Percentiles rank a stretch among this genome's conserved stretches.
Evolutionary conservation across 108 stramenopile genomes (phyloP).

Genomic region (Schizochytrium sp.): DNA sequence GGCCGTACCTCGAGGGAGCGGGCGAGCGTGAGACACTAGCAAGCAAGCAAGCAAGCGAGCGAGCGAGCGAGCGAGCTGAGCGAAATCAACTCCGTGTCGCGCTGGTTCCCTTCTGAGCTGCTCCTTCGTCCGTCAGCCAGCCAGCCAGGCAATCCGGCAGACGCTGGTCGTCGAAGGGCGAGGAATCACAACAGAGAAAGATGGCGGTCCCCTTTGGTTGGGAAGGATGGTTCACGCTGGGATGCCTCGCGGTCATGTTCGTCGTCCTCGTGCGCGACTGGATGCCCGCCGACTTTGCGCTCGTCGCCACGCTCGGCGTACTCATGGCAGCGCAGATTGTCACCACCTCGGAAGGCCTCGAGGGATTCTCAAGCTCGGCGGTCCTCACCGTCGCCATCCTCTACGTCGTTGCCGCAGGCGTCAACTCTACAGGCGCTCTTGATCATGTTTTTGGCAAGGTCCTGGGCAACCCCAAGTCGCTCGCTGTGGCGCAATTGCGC

Average conservation of each 20-base stretch:
- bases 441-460: neutral
- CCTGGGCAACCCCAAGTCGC: slow-evolving; percentile 15
- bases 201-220: neutral
- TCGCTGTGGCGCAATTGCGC: neutral
- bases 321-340: neutral
- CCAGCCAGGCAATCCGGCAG: too few relatives aligned
- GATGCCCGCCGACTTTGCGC: neutral
- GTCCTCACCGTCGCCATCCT: slow-evolving; percentile 21
- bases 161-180: too few relatives aligned
- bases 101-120: too few relatives aligned
- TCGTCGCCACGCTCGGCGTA: neutral
- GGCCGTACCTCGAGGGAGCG: too few relatives aligned
- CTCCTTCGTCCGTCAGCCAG: too few relatives aligned
- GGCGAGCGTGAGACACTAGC: too few relatives aligned
- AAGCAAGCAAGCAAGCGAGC: too few relatives aligned
- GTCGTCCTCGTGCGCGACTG: neutral
- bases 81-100: too few relatives aligned
- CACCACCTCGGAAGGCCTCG: neutral
- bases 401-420: slow-evolving; percentile 19
- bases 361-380: slow-evolving; percentile 4
- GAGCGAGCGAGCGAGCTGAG: too few relatives aligned
- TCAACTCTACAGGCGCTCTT: slow-evolving; percentile 18
- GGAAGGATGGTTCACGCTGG: slow-evolving; percentile 14
- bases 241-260: neutral
- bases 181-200: too few relatives aligned